Conservation (phyloP, 148 eudicot species). For the Camellia sinensis region DNA sequence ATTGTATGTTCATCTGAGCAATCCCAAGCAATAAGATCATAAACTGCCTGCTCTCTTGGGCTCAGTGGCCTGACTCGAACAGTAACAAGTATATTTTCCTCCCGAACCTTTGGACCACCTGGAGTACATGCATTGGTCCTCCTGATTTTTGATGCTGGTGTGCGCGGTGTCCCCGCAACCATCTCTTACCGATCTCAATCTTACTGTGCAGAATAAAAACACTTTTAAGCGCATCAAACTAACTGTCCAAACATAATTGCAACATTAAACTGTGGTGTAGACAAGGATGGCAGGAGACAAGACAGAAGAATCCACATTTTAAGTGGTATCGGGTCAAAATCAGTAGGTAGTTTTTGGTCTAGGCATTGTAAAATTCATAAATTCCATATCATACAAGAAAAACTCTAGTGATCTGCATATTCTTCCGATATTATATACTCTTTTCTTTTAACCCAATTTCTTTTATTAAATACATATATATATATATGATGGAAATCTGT, state of each 20-base stretch:
- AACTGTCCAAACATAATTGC: not conserved
- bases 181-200: conserved; percentile 19
- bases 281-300: not conserved
- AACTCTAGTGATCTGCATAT: not conserved
- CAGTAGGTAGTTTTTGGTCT: not conserved
- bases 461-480: no score
- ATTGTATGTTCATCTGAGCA: conserved; percentile 63
- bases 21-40: conserved; percentile 95
- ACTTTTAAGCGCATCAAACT: not conserved
- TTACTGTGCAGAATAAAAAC: not conserved
- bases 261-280: not conserved
- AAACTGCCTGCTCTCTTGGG: conserved; percentile 72
- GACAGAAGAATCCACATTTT: not conserved
- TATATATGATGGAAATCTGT: not conserved
- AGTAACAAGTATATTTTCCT: conserved; percentile 89
- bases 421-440: not conserved
- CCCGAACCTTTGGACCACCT: conserved; percentile 52
- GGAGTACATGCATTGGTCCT: conserved; percentile 58
- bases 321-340: not conserved
- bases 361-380: not conserved
- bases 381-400: not conserved
- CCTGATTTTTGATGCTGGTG: conserved; percentile 72
- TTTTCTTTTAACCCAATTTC: not conserved
- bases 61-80: conserved; percentile 87
- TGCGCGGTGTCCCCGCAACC: conserved; percentile 41